Evolutionary conservation across 345 rosid genomes (phyloP).

Genomic region (Passiflora organensis): DNA sequence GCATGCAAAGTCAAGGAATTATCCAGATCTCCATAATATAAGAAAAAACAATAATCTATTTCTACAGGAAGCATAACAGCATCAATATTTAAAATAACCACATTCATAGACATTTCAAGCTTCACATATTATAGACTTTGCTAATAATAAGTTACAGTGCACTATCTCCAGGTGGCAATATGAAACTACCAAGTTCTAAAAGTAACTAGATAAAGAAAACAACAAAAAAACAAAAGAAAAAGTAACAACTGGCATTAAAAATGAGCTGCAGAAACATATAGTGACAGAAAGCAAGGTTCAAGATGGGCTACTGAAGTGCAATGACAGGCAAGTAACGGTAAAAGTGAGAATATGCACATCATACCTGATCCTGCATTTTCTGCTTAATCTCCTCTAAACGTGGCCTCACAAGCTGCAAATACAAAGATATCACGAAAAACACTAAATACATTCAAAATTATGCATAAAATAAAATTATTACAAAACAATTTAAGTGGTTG

Average conservation of each 20-base stretch:
- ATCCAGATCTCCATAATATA: background rate
- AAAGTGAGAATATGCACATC: slow-evolving; percentile 1
- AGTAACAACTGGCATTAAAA: background rate
- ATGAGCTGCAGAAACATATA: background rate
- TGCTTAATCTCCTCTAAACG: slow-evolving; percentile 54
- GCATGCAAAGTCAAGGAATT: background rate
- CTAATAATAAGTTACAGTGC: too few relatives aligned
- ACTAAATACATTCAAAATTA: background rate
- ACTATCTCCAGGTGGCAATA: too few relatives aligned
- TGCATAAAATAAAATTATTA: background rate
- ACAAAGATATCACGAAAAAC: slow-evolving; percentile 10
- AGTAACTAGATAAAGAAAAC: too few relatives aligned
- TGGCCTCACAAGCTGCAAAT: slow-evolving; percentile 66
- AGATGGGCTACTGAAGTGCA: background rate
- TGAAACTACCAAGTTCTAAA: too few relatives aligned
- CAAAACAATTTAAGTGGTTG: background rate
- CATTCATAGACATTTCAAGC: too few relatives aligned
- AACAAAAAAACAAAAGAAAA: background rate
- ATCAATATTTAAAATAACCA: too few relatives aligned
- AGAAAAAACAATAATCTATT: background rate
- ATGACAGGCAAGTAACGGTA: background rate
- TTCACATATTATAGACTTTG: too few relatives aligned
- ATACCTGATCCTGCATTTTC: slow-evolving; percentile 53
- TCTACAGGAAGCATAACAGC: too few relatives aligned
- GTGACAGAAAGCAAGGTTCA: background rate